Base-by-base conservation (phyloP, 495 filamentous ascomycete genomes). In the Alectoria sarmentosa region DNA sequence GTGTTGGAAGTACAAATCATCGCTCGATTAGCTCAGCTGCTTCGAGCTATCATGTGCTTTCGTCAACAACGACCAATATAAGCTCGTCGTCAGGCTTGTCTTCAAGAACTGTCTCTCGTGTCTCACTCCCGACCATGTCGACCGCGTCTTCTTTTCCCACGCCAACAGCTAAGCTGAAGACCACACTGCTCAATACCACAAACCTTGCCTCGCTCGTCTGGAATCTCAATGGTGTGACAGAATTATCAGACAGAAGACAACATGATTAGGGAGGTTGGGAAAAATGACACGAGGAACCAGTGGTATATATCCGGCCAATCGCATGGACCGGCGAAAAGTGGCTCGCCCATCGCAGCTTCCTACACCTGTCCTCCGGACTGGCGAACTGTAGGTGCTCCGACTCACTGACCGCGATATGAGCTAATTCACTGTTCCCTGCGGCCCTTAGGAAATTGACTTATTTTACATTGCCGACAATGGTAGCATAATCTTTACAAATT, bases 211-310 rank as follows among this genome's bases (percentile, higher is more conserved):
- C 46, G 2, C 1, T 49, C 13, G 23, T 49, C 26, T 49, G 46
- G 46, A 49, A 1, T 49, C 6, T 26, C n/a, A 23, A 49, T 26
- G 46, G 46, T 23, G n/a, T 49, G 23, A 49, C n/a, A 26, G 8
- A 49, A 26, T 49, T 49, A 49, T 26, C 46, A 49, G 23, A 49
- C 46, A 3, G 46, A 49, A 49, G 46, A 49, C 46, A 49, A 49
- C 46, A 49, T 49, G 46, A 49, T 49, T 9, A 49, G 46, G 23
- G 46, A 49, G n/a, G 10, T 49, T 26, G 46, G 46, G 3, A 49
- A 49, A 14, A 49, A 49, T 14, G 46, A 49, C 46, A 49, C n/a
- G 6, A 9, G 46, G 23, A 23, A 49, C 3, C n/a, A 49, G 46
- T 49, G 46, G 46, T 49, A 26, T 9, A 26, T 4, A 8, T 49